phyloP scores from a whole-genome alignment of 176 grass and related monocot species.

The Cenchrus fungigraminus region DNA sequence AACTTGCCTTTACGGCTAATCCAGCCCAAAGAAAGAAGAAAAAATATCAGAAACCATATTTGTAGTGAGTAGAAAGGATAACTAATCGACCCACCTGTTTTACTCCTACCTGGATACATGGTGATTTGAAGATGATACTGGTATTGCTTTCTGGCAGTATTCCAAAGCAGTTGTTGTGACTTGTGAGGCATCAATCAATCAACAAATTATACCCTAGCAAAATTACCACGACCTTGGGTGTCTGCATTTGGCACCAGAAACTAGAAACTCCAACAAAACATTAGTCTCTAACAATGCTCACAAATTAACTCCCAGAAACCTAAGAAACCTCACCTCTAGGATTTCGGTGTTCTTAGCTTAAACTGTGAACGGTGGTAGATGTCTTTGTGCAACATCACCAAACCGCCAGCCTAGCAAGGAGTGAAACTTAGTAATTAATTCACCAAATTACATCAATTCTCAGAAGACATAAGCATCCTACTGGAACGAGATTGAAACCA shows the following conservation, averaged over 20 bases:
- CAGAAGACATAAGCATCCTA: not conserved
- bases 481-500: not conserved
- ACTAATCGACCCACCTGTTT: not conserved
- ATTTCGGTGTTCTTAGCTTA: slow-evolving; percentile 3
- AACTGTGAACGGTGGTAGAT: not conserved
- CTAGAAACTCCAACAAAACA: not conserved
- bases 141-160: not conserved
- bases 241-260: not conserved
- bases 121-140: not conserved
- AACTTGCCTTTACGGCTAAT: not conserved
- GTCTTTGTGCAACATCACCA: slow-evolving; percentile 5
- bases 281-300: not conserved
- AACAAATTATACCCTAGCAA: not conserved
- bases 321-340: not conserved
- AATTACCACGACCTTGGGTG: not conserved
- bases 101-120: not conserved
- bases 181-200: not conserved
- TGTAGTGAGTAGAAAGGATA: not conserved
- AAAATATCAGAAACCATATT: not conserved
- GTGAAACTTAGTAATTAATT: not conserved
- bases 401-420: not conserved
- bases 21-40: not conserved
- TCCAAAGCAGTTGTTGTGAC: not conserved
- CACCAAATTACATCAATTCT: not conserved
- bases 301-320: not conserved